These are phyloP conservation scores for Pseudogymnoascus sp. DNA, from an alignment of 2,329 filamentous ascomycete genomes.

Conservation along the genomic window DNA sequence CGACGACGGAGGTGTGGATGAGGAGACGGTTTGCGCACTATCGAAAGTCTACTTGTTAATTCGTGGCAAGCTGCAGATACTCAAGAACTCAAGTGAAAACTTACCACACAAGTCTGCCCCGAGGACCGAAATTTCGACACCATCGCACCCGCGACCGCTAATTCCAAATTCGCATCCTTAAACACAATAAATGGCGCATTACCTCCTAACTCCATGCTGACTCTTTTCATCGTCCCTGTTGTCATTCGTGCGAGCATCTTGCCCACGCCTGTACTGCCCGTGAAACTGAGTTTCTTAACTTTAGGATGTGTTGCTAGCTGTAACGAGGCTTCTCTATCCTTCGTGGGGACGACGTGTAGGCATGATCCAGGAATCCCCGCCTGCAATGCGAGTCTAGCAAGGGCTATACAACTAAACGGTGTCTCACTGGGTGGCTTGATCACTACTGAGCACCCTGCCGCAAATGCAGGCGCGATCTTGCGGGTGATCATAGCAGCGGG, in stretches of 20 bases:
- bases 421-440: too few species aligned
- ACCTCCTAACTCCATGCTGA: too few species aligned
- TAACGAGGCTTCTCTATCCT: constrained; percentile 48
- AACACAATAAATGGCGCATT: constrained; percentile 57
- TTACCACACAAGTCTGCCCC: constrained; percentile 58
- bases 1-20: constrained; percentile 57
- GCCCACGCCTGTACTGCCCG: constrained; percentile 45
- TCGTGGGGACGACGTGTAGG: constrained; percentile 56
- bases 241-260: constrained; percentile 50
- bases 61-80: background rate
- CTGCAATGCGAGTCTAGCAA: constrained; percentile 42
- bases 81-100: background rate
- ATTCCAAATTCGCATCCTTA: constrained; percentile 57
- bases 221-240: too few species aligned
- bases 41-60: background rate
- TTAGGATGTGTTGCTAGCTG: constrained; percentile 48
- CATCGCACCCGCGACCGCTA: constrained; percentile 43
- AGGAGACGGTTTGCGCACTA: constrained; percentile 53
- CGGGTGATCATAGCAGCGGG: too few species aligned
- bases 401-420: too few species aligned
- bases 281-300: constrained; percentile 26
- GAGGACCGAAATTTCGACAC: constrained; percentile 53
- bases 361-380: constrained; percentile 51
- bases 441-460: too few species aligned
- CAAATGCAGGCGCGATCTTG: too few species aligned